Base-by-base conservation (phyloP, 2,329 filamentous ascomycete genomes). In the Claviceps purpurea region DNA sequence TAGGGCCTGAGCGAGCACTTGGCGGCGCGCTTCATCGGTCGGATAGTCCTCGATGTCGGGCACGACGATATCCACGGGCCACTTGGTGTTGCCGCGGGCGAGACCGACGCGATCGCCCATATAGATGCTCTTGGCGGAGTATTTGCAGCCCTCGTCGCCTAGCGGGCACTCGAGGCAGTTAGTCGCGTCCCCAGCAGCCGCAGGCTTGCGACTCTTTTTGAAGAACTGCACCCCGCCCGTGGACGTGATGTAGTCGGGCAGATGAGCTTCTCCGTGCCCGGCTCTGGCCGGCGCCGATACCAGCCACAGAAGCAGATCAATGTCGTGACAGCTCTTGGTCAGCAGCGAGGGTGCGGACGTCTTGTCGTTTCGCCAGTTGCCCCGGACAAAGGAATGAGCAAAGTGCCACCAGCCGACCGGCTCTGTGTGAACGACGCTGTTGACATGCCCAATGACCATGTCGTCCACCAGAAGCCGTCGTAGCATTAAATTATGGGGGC, bases 361-460 rank as follows among this genome's bases (percentile, higher is more conserved):
- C 0, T 81, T 84, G 58, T 88, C 82, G 56, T 87, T 87, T 5
- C 91, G 81, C 93, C 93, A 97, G 68, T 97, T 96, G 16, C 93
- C 93, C 46, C 87, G 79, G 39, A 97, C 91, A 60, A 91, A 95
- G 43, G 84, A 89, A 65, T 95, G 90, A 0, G 85, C 76, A 64
- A 94, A 97, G 65, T 97, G 93, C 88, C 89, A 97, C 83, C 86
- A 95, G 1, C 93, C 93, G 0, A 98, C 84, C 0, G 93, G 93
- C 66, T 97, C 93, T 0, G 88, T 93, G 67, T 97, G 93, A 56
- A 94, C 87, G 41, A 95, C 76, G 41, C 86, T 91, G 50, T 94
- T 72, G 34, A 96, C 74, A 51, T 96, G 86, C 6, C 93, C 93
- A 61, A 98, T 84, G 13, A 83, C 79, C 13, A 77, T 76, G 50